These are phyloP conservation scores for Fusarium floridanum DNA, from an alignment of 2,329 filamentous ascomycete genomes.

Conservation along the genomic window DNA sequence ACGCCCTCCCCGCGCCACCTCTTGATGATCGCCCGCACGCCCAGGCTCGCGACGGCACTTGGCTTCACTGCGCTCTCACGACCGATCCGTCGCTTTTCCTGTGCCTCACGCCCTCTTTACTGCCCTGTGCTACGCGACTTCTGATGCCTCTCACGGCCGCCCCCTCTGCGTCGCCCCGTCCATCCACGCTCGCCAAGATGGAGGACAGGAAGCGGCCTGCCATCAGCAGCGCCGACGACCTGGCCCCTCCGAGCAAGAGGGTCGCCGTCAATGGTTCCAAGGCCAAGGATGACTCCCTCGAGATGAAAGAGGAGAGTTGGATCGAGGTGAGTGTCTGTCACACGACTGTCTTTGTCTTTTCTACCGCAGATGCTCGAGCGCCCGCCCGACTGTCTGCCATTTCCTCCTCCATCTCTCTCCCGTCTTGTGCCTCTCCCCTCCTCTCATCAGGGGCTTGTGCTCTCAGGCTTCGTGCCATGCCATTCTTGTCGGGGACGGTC, in stretches of 20 bases:
- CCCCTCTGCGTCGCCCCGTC: constrained; percentile 76
- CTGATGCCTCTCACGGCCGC: constrained; percentile 91
- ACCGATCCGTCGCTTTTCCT: constrained; percentile 46
- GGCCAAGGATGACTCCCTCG: constrained; percentile 66
- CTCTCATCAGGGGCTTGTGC: constrained; percentile 15
- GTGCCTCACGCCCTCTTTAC: constrained; percentile 58
- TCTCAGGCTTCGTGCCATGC: constrained; percentile 43
- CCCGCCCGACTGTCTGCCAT: constrained; percentile 22
- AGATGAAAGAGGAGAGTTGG: constrained; percentile 71
- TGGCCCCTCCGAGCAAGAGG: constrained; percentile 91
- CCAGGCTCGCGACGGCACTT: constrained; percentile 51
- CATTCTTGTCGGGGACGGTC: constrained; percentile 47
- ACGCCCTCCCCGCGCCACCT: constrained; percentile 48
- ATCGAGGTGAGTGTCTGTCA: constrained; percentile 73
- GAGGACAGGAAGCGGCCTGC: constrained; percentile 99
- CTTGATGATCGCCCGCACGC: constrained; percentile 54
- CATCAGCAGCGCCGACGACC: constrained; percentile 81
- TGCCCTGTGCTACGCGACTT: constrained; percentile 57
- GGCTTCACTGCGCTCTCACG: constrained; percentile 49
- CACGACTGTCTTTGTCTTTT: constrained; percentile 46
- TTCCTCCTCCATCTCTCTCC: constrained; percentile 2
- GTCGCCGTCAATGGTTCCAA: constrained; percentile 87
- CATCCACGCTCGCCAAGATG: constrained; percentile 93
- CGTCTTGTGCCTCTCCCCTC: constrained; percentile 19
- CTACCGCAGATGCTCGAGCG: constrained; percentile 31